Base-by-base conservation (phyloP, 2,329 filamentous ascomycete genomes). In the Fusarium beomiforme region DNA sequence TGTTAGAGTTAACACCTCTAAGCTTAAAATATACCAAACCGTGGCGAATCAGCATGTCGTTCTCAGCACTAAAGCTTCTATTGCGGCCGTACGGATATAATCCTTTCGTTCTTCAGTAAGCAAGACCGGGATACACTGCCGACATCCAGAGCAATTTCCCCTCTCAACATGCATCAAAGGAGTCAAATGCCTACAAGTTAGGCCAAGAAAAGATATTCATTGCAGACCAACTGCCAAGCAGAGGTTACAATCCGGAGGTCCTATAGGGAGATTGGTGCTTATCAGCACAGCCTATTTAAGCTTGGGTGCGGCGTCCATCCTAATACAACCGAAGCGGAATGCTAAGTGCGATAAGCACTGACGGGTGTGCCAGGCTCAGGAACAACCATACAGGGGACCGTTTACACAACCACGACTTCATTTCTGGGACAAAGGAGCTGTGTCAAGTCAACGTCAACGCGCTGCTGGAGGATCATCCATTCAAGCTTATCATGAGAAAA, bases 221-320 rank as follows among this genome's bases (percentile, higher is more conserved):
- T 41, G 49, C 59, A 64, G 61, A 23, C 53, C 59, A 71, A 66
- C 56, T 56, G 73, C 68, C 72, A 76, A 75, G 72, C 57, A 58
- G 39, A 68, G 60, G 37, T 39, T 41, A 49, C 23, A 46, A 60
- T 59, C 34, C 54, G 33, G 43, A 55, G 67, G 61, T 50, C 70
- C 75, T 76, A 55, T 73, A 51, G 57, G 64, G 65, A 43, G 59
- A 64, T 62, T 34, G 43, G 67, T 64, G 62, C 73, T 76, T 76
- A 77, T 76, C 75, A 75, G 75, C 63, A 55, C 61, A 67, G 57
- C 57, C 69, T 58, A 58, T 73, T 72, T 70, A 65, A 62, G 59
- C 68, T 57, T 68, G 60, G 51, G 58, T 63, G 69, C 71, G 72
- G 72, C 69, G 69, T 73, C 57, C 57, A 54, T 61, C 60, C 56